Conservation (phyloP, 176 grass and related monocot genomes). For the Carex cristatella region DNA sequence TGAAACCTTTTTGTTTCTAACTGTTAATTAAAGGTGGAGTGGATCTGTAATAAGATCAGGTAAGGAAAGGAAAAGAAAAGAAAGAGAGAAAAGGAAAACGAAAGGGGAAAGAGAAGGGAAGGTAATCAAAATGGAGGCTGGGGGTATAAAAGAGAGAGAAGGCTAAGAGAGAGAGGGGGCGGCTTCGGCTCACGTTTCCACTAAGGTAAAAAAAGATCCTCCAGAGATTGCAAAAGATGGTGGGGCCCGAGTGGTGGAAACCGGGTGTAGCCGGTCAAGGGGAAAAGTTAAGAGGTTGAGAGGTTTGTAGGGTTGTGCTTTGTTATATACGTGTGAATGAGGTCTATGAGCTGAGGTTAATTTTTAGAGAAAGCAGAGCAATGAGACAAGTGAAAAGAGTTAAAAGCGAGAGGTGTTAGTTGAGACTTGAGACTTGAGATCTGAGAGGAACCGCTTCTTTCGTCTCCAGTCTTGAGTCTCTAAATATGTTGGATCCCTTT, state of each 20-base stretch:
- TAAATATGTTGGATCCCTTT: not conserved
- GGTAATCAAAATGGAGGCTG: conserved; percentile 29
- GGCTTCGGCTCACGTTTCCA: conserved; percentile 36
- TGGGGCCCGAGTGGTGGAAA: not conserved
- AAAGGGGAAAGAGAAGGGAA: not conserved
- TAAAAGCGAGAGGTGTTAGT: not conserved
- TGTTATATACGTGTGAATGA: not conserved
- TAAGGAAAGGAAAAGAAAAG: not conserved
- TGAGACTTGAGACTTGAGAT: conserved; percentile 6
- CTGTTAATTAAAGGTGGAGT: not conserved
- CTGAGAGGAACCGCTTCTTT: not conserved
- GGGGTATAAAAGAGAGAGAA: conserved; percentile 13
- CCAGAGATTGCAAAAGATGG: conserved; percentile 27
- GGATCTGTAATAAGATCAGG: conserved; percentile 31
- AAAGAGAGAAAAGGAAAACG: conserved; percentile 18
- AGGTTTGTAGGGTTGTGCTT: not conserved
- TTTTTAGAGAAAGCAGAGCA: conserved; percentile 11
- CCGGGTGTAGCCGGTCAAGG: conserved; percentile 11
- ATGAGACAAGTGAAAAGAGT: conserved; percentile 12
- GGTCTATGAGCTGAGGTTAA: not conserved
- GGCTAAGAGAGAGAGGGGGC: conserved; percentile 6
- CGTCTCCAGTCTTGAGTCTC: not conserved
- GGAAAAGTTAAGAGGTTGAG: not conserved
- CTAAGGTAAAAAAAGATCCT: conserved; percentile 25
- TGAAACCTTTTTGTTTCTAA: not conserved